phyloP scores from a whole-genome alignment of 2,329 filamentous ascomycete genomes.

The Leptographium radiaticola region DNA sequence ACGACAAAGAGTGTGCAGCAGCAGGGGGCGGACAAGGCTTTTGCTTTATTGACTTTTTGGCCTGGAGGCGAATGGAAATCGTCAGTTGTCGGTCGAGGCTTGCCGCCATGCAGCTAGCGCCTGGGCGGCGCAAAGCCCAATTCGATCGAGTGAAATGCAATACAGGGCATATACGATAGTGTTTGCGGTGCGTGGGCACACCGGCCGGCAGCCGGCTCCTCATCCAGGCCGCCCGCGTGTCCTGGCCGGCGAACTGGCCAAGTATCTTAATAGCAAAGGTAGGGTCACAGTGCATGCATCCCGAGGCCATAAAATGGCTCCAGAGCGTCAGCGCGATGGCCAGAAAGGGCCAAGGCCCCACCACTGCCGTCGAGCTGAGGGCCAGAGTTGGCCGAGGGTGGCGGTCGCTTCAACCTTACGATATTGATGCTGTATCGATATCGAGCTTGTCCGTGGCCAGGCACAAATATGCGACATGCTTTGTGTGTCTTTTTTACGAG shows the following conservation, averaged over 20 bases:
- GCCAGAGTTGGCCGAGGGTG: no score
- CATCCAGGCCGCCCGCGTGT: not conserved
- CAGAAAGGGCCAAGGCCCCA: no score
- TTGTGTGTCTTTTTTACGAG: no score
- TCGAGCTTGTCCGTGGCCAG: no score
- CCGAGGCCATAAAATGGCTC: not conserved
- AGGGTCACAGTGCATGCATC: not conserved
- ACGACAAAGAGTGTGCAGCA: not conserved
- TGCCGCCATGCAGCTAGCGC: not conserved
- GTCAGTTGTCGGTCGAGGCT: not conserved
- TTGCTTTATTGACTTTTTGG: not conserved
- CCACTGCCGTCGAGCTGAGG: not conserved
- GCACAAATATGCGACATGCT: no score
- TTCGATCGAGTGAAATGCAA: no score
- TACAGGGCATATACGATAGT: no score
- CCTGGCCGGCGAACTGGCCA: not conserved
- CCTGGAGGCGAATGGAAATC: not conserved
- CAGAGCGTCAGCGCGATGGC: no score
- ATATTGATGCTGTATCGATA: no score
- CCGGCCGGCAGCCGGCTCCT: not conserved
- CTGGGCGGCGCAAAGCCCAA: no score
- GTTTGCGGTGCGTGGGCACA: not conserved
- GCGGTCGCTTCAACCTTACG: no score
- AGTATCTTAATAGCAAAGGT: no score
- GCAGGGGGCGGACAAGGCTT: not conserved